Evolutionary conservation across 768 basidiomycete genomes (phyloP), one percentile per base, ranked within the genome.

Genomic region (Calocera viscosa): DNA sequence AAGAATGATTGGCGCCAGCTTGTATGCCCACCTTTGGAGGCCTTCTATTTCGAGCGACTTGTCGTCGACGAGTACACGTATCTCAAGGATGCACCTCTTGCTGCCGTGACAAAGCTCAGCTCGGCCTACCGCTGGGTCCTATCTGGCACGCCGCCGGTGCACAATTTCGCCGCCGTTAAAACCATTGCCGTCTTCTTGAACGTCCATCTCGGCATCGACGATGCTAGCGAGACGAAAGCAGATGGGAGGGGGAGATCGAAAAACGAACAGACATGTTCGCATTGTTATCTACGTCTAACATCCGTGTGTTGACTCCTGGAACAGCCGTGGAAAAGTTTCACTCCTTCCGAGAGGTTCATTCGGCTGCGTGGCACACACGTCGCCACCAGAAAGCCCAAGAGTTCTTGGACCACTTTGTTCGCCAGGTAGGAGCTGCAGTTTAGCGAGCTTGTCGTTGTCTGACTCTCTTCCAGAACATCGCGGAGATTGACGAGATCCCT

Each of bases 61-160:
- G 88, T 97, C 64, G 86, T 95, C 43, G 94, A 96, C 76, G 94
- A 97, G 74, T 97, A 94, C 75, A 94, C 93, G 0, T 96, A 97
- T 72, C 81, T 94, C 26, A 85, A 87, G 28, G 91, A 89, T 65
- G 86, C 89, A 71, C 81, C 86, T 7, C 88, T 90, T 69, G 81
- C 90, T 1, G 80, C 93, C 71, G 82, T 95, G 39, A 91, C 90
- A 1, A 83, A 82, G 63, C 76, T 94, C 24, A 84, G 85, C 12
- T 87, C 90, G 0, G 86, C 88, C 64, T 82, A 90, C 49, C 88
- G 87, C 66, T 97, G 94, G 94, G 91, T 97, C 5, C 81, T 97
- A n/a, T 97, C 94, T 1, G 94, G 94, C 14, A 97, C 94, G 26
- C 94, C 94, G 8, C 94, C 94, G 0, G 87, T 92, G 65, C 87